Evolutionary conservation across 441 rosid genomes (phyloP).

Genomic region (Codiaeum variegatum): DNA sequence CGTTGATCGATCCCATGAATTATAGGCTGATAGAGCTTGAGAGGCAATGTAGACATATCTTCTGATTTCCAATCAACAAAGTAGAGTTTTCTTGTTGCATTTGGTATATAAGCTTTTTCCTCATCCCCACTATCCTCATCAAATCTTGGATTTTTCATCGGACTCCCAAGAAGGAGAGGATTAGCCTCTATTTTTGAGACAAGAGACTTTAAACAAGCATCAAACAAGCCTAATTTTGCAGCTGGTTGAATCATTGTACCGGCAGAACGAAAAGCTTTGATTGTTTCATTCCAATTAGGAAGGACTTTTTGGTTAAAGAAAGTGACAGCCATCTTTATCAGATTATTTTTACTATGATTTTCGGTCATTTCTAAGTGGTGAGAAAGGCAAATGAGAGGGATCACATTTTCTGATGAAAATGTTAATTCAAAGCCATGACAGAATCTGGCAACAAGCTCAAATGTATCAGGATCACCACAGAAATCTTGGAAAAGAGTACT

Average conservation of each 20-base stretch:
- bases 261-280: conserved; percentile 46
- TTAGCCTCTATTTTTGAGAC: conserved; percentile 43
- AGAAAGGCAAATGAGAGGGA: conserved; percentile 59
- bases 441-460: conserved; percentile 63
- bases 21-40: conserved; percentile 47
- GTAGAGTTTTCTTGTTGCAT: conserved; percentile 62
- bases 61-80: conserved; percentile 52
- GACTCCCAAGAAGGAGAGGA: conserved; percentile 49
- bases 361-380: conserved; percentile 66
- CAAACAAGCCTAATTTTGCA: conserved; percentile 39
- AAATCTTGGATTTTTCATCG: conserved; percentile 19
- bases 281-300: conserved; percentile 63
- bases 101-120: conserved; percentile 40
- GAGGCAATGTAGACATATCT: conserved; percentile 53
- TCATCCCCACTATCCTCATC: conserved; percentile 25
- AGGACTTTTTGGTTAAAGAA: conserved; percentile 54
- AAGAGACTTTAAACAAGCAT: conserved; percentile 59
- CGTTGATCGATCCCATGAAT: conserved; percentile 37
- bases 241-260: conserved; percentile 37
- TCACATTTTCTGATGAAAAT: conserved; percentile 52
- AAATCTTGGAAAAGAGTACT: conserved; percentile 42
- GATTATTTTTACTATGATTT: conserved; percentile 50
- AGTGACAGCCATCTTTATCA: conserved; percentile 36
- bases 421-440: conserved; percentile 56
- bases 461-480: conserved; percentile 45